phyloP scores from a whole-genome alignment of 352 stramenopile species.

The Pythium rishiriense region DNA sequence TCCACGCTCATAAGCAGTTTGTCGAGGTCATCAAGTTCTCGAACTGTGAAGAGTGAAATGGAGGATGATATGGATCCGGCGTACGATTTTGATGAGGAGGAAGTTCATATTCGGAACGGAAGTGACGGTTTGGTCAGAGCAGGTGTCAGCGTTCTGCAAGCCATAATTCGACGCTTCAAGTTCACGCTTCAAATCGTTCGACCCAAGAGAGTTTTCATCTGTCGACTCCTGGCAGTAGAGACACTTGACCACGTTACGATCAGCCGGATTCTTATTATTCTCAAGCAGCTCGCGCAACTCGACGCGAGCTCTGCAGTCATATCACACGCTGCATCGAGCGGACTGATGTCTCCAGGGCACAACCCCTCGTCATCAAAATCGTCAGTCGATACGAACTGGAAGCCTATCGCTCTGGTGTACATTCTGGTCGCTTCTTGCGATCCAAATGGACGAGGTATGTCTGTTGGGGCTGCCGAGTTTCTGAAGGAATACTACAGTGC shows the following conservation, averaged over 20 bases:
- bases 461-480: slow-evolving; percentile 66
- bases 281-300: slow-evolving; percentile 64
- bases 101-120: slow-evolving; percentile 59
- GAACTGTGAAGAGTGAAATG: slow-evolving; percentile 1
- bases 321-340: slow-evolving; percentile 4
- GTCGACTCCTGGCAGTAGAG: slow-evolving; percentile 66
- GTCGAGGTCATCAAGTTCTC: slow-evolving; percentile 28
- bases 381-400: slow-evolving; percentile 63
- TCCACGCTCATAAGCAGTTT: slow-evolving; percentile 52
- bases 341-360: not conserved
- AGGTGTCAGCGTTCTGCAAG: slow-evolving; percentile 67
- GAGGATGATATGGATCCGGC: slow-evolving; percentile 38
- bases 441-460: slow-evolving; percentile 79
- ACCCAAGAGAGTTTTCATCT: slow-evolving; percentile 75
- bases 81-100: slow-evolving; percentile 57
- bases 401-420: slow-evolving; percentile 66
- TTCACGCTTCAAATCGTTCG: slow-evolving; percentile 62
- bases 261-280: slow-evolving; percentile 52
- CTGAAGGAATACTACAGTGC: slow-evolving; percentile 56
- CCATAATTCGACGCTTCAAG: slow-evolving; percentile 68
- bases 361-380: slow-evolving; percentile 26
- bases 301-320: slow-evolving; percentile 26
- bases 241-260: slow-evolving; percentile 79
- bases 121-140: slow-evolving; percentile 69
- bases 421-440: slow-evolving; percentile 75